phyloP scores from a whole-genome alignment of 371 early-diverging fungal genomes.

The Saksenaea vasiformis region DNA sequence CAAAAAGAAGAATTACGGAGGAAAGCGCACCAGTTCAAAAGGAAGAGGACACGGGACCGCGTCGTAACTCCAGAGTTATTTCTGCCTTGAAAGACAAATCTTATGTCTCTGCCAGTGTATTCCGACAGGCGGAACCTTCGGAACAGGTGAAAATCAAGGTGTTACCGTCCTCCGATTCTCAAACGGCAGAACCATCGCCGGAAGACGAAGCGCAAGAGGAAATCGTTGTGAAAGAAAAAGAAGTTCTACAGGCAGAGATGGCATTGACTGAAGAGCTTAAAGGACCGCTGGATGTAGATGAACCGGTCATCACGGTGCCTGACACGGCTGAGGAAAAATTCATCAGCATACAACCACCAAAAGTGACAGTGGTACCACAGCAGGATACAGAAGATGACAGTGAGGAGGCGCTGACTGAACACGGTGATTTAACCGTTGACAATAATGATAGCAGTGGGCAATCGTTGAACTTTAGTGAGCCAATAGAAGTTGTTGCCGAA shows the following conservation, averaged over 20 bases:
- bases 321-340: background rate
- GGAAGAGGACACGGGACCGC: background rate
- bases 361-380: background rate
- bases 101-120: conserved; percentile 41
- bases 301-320: background rate
- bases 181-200: background rate
- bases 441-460: no score
- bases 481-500: background rate
- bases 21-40: background rate
- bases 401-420: no score
- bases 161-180: background rate
- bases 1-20: background rate
- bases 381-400: background rate
- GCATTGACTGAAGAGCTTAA: background rate
- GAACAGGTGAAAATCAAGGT: conserved; percentile 2
- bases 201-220: background rate
- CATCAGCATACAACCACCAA: background rate
- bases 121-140: conserved; percentile 26
- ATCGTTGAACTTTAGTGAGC: no score
- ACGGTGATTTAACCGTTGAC: no score
- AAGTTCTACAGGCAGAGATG: background rate
- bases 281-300: background rate
- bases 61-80: conserved; percentile 35
- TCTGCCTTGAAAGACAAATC: conserved; percentile 32
- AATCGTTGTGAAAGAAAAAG: background rate